A percentile compares a stretch with the other conserved stretches of the same genome.
Evolutionary conservation across 176 grass and related monocot genomes (phyloP).

Genomic region (Triticum urartu): DNA sequence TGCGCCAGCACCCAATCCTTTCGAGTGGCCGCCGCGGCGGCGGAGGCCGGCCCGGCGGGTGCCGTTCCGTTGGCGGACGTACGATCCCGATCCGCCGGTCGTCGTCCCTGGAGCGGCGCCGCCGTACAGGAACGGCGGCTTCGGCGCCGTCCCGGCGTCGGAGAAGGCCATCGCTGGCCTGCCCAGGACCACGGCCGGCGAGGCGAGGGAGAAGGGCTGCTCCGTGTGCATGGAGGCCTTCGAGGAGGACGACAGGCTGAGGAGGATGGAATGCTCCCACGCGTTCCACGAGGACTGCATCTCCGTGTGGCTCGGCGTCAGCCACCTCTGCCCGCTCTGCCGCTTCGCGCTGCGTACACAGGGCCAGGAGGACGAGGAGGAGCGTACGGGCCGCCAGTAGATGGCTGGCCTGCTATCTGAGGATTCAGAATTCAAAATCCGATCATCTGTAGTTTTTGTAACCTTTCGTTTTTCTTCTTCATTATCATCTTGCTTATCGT

Average conservation of each 20-base stretch:
- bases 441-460: no score
- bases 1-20: rapidly evolving
- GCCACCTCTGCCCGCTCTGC: constrained; percentile 8
- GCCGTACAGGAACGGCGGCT: not conserved
- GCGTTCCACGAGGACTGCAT: constrained; percentile 2
- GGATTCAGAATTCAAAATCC: no score
- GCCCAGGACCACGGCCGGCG: not conserved
- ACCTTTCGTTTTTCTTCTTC: no score
- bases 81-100: not conserved
- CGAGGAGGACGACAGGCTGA: not conserved
- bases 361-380: not conserved
- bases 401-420: not conserved
- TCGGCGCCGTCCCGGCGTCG: not conserved
- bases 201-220: constrained; percentile 9
- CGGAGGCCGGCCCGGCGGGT: not conserved
- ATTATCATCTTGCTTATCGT: no score
- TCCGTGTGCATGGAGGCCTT: not conserved
- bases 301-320: not conserved
- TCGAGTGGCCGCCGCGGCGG: not conserved
- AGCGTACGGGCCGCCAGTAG: not conserved
- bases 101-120: not conserved
- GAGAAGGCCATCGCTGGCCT: not conserved
- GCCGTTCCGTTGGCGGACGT: not conserved
- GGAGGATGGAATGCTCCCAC: not conserved
- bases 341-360: not conserved